Percentiles rank a stretch among this genome's conserved stretches.
Conservation (phyloP, 352 stramenopile genomes). For the Pythium aristosporum region DNA sequence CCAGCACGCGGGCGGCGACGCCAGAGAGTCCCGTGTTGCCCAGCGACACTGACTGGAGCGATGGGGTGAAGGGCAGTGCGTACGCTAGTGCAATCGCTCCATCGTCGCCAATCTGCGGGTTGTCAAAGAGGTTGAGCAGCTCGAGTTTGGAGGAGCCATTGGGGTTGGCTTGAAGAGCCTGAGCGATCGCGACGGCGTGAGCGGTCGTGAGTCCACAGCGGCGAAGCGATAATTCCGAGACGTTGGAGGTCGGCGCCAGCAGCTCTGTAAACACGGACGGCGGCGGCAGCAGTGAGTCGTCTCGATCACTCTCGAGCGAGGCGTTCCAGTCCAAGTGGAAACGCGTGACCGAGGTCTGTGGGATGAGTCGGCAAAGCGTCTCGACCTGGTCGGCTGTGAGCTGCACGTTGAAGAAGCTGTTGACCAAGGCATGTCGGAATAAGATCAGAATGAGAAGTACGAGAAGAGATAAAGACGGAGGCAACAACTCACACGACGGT, state of each 20-base stretch:
- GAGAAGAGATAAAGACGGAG: neutral
- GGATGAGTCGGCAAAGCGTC: slow-evolving; percentile 47
- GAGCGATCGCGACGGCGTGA: slow-evolving; percentile 42
- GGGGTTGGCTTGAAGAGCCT: slow-evolving; percentile 37
- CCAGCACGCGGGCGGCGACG: slow-evolving; percentile 13
- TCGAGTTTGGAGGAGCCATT: slow-evolving; percentile 35
- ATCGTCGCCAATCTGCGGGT: slow-evolving; percentile 43
- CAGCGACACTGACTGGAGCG: slow-evolving; percentile 63
- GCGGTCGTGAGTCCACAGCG: slow-evolving; percentile 47
- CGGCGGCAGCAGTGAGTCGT: neutral
- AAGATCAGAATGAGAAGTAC: neutral
- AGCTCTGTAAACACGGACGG: slow-evolving; percentile 36
- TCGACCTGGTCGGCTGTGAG: slow-evolving; percentile 49
- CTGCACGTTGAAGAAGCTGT: slow-evolving; percentile 65
- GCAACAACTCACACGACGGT: slow-evolving; percentile 46
- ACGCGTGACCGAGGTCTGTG: slow-evolving; percentile 47
- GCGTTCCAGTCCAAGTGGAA: slow-evolving; percentile 76
- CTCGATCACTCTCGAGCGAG: neutral
- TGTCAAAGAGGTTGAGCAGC: slow-evolving; percentile 73
- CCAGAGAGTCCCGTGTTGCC: slow-evolving; percentile 59
- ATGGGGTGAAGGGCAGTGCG: slow-evolving; percentile 53
- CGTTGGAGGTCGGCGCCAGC: slow-evolving; percentile 33
- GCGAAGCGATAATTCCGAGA: slow-evolving; percentile 65
- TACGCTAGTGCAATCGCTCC: slow-evolving; percentile 55
- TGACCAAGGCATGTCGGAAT: neutral